phyloP scores from a whole-genome alignment of 2,329 filamentous ascomycete species.

The Claviceps sp. region DNA sequence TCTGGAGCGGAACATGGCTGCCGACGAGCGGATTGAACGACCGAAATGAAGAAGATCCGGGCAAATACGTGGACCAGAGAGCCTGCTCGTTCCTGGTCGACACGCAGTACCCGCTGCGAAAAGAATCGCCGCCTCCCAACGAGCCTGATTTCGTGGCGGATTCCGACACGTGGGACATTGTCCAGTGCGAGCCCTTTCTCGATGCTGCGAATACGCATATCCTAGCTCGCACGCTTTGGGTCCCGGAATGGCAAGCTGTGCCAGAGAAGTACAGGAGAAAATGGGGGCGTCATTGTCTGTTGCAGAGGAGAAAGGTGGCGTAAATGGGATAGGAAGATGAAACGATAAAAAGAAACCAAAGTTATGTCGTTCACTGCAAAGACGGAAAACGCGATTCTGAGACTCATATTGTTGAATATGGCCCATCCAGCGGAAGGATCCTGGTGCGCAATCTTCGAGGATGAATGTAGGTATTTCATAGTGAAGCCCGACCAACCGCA shows the following conservation, averaged over 20 bases:
- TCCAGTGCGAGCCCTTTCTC: conserved; percentile 67
- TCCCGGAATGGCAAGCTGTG: conserved; percentile 58
- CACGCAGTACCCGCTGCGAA: conserved; percentile 56
- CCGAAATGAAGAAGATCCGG: conserved; percentile 69
- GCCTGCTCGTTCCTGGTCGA: conserved; percentile 79
- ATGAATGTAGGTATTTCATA: too few species aligned
- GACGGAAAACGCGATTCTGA: too few species aligned
- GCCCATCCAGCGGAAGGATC: too few species aligned
- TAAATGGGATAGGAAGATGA: neutral
- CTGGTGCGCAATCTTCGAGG: too few species aligned
- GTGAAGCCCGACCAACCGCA: too few species aligned
- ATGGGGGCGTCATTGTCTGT: conserved; percentile 82
- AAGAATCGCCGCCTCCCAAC: conserved; percentile 39
- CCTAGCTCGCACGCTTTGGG: conserved; percentile 66
- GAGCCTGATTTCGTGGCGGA: conserved; percentile 76
- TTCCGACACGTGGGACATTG: conserved; percentile 58
- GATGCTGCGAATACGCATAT: conserved; percentile 63
- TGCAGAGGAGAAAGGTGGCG: conserved; percentile 34
- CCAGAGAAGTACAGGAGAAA: conserved; percentile 57
- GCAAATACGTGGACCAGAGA: conserved; percentile 71
- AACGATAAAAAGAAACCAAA: neutral
- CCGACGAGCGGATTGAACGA: conserved; percentile 82
- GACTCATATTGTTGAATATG: too few species aligned
- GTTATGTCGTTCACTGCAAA: too few species aligned
- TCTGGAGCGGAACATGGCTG: conserved; percentile 75